Percentiles rank a stretch among this genome's conserved stretches.
phyloP scores from a whole-genome alignment of 2,329 filamentous ascomycete genomes.

The Fusarium brevicatenulatum region DNA sequence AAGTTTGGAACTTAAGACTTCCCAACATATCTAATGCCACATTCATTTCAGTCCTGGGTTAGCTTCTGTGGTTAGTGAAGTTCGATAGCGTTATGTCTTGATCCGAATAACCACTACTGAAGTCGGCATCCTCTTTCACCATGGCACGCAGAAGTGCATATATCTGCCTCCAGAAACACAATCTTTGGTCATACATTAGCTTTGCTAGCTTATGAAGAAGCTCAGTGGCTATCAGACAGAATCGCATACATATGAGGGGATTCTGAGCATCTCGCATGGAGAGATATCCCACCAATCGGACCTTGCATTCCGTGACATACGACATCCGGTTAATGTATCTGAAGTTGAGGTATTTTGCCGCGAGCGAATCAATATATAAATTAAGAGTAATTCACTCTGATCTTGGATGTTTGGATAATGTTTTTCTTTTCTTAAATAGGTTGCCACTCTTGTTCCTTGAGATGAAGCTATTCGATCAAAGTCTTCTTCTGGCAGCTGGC shows the following conservation, averaged over 20 bases:
- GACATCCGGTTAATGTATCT: conserved; percentile 10
- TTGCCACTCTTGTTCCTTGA: not conserved
- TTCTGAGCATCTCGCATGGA: not conserved
- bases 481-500: not conserved
- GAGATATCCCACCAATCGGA: conserved; percentile 25
- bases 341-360: not conserved
- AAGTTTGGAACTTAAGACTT: not conserved
- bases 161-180: not conserved
- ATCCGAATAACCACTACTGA: not conserved
- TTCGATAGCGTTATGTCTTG: not conserved
- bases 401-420: fast-evolving
- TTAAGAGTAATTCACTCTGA: not conserved
- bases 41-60: fast-evolving
- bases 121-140: too few relatives aligned
- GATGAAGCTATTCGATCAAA: not conserved
- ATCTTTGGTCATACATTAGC: not conserved
- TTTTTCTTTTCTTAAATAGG: fast-evolving
- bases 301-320: conserved; percentile 13
- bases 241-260: not conserved
- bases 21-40: too few relatives aligned
- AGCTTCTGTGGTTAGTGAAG: not conserved
- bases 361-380: not conserved
- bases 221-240: fast-evolving
- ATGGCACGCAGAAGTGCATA: not conserved
- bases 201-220: not conserved